Base-by-base conservation (phyloP, 192 early-diverging fungal genomes). In the Coemansia erecta region DNA sequence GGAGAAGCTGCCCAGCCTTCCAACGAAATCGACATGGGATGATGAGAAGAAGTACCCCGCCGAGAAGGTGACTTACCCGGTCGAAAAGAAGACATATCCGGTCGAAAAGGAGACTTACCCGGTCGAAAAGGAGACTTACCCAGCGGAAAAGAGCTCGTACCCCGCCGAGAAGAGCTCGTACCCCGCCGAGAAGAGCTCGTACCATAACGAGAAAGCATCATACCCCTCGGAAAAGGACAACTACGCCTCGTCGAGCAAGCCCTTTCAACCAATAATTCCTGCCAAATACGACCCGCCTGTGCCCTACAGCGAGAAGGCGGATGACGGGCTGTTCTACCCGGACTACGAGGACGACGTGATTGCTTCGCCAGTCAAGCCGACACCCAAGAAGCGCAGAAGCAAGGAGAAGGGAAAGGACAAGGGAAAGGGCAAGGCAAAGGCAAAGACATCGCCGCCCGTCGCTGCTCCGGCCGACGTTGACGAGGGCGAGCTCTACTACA, bases 111-210 rank as follows among this genome's bases (percentile, higher is more conserved):
- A 14, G 26, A 53, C 51, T 31, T 53, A 53, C 15, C 13, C 21
- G 8, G 26, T 2, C 3, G 50, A 52, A 33, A 52, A 52, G 24
- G 2, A 8, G 1, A 24, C 18, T 31, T 52, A 52, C 10, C 47
- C 47, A 7, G 18, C 11, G 6, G 47, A 49, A 22, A 49, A 49
- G 47, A 18, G 2, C 3, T 3, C n/a, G 11, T 52, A 52, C 31
- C 51, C 51, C 4, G 31, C 26, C 5, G 51, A 53, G 18, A 53
- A 53, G 33, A 8, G 14, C 14, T n/a, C 49, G 3, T 61, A 45
- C 41, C 44, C 47, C 6, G 46, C 47, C 8, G 58, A 60, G 7
- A 60, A 60, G 35, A 41, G 24, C 17, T 22, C 39, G 15, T 45
- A 57, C 41, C 51, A 24, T 1, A 14, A 49, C 4, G 47, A 60